Conservation (phyloP, 202 grass and related monocot genomes). For the Panicum virgatum region DNA sequence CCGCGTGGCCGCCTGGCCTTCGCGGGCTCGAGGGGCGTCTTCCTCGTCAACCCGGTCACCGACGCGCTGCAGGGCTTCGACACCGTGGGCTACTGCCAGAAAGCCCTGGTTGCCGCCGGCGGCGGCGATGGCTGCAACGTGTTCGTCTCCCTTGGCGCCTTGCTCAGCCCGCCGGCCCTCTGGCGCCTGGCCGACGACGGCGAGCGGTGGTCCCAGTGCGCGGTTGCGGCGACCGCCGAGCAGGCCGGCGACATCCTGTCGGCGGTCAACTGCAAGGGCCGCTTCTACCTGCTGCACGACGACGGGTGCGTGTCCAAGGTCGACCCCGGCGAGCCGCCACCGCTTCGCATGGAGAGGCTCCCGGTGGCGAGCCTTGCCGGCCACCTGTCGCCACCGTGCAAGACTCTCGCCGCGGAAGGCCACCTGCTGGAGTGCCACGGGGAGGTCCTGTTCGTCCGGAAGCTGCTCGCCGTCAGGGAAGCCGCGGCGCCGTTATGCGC, state of each 20-base stretch:
- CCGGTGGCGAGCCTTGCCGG: background rate
- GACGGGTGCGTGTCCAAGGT: background rate
- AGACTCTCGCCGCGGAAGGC: background rate
- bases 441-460: conserved; percentile 18
- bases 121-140: background rate
- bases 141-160: background rate
- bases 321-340: background rate
- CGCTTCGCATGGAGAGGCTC: background rate
- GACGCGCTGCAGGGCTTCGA: background rate
- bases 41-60: conserved; percentile 25
- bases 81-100: background rate
- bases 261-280: background rate
- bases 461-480: background rate
- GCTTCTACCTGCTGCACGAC: background rate
- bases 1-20: background rate
- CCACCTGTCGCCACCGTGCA: background rate
- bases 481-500: background rate
- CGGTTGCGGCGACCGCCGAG: background rate
- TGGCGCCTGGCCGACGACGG: background rate
- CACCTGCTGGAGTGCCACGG: conserved; percentile 12
- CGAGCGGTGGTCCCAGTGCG: background rate
- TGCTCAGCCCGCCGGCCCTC: background rate
- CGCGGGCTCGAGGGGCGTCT: background rate
- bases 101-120: background rate
- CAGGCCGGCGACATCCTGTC: background rate